Evolutionary conservation across 352 stramenopile species (phyloP).

Genomic region (Phytophthora cactorum): DNA sequence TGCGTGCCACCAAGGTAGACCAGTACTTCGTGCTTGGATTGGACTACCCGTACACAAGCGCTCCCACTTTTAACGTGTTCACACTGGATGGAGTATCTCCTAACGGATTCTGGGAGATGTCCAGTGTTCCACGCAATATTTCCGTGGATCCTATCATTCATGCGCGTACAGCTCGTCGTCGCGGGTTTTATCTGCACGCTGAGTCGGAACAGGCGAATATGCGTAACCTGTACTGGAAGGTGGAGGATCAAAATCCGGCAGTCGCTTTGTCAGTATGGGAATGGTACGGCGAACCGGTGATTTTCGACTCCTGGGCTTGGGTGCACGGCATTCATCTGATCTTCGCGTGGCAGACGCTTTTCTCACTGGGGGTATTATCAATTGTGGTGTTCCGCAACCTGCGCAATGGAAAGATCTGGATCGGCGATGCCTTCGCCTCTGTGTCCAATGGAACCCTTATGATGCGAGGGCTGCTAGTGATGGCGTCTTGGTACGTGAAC

Average conservation of each 20-base stretch:
- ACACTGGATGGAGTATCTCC: conserved; percentile 17
- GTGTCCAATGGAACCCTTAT: conserved; percentile 41
- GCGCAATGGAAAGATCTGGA: conserved; percentile 43
- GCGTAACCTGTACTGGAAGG: conserved; percentile 31
- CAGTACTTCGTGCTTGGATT: conserved; percentile 34
- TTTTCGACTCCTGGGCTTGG: conserved; percentile 56
- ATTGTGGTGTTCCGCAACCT: conserved; percentile 46
- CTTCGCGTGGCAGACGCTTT: conserved; percentile 36
- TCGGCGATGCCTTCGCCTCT: conserved; percentile 46
- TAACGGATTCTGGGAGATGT: conserved; percentile 32
- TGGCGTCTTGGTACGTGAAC: conserved; percentile 43
- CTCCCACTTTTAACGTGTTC: conserved; percentile 18
- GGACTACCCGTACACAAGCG: conserved; percentile 35
- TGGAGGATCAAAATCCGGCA: conserved; percentile 32
- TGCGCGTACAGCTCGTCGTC: conserved; percentile 35
- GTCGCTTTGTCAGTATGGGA: conserved; percentile 27
- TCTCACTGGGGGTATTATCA: conserved; percentile 34
- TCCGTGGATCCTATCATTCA: conserved; percentile 26
- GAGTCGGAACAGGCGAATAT: conserved; percentile 49
- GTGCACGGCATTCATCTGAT: conserved; percentile 44
- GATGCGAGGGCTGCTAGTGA: conserved; percentile 32
- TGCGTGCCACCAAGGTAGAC: conserved; percentile 20
- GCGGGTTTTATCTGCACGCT: conserved; percentile 42
- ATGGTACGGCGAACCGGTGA: conserved; percentile 38
- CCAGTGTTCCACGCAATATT: conserved; percentile 17